Base-by-base conservation (phyloP, 495 filamentous ascomycete genomes). In the Bacidia rubella region DNA sequence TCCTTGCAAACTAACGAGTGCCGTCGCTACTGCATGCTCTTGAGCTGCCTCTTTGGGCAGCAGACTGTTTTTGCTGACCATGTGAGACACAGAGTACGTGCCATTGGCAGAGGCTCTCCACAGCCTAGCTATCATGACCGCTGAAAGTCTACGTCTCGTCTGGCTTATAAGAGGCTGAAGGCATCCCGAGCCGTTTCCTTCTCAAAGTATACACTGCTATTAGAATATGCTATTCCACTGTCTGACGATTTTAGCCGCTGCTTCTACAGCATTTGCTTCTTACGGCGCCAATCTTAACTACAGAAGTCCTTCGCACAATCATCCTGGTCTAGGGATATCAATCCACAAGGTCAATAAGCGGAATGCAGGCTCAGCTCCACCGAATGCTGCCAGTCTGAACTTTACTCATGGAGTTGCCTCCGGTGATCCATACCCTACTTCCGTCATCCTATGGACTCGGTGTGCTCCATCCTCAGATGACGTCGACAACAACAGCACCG, bases 341-440 rank as follows among this genome's bases (percentile, higher is more conserved):
- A 72, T 79, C 25, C 72, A 61, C 44, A 74, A 70, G 52, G 67
- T 74, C 47, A 67, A 69, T 57, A 73, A 71, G 58, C 61, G 71
- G 12, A 68, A 69, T 52, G 62, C 65, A 42, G 57, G 57, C 11
- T 47, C 58, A 11, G 29, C 72, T 19, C 56, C 63, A 5, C 68
- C 69, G 63, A 59, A 63, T 43, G 56, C 75, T 19, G 62, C 66
- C 35, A 57, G 69, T 50, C 65, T 83, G 47, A 74, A 74, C 55
- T 85, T 86, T 58, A 84, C 81, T 3, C 81, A 83, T 52, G 81
- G 81, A 43, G 72, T 85, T n/a, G 82, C 81, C 7, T 81, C 76
- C 17, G 82, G 82, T 5, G 82, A 86, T 57, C 82, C 82, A 0
- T 83, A 78, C 55, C 64, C 75, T 11, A 64, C 73, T 54, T 79